These are phyloP conservation scores for Zhuliangozyma blackwelliae DNA, from an alignment of 1,139 yeast species.

Conservation along the genomic window DNA sequence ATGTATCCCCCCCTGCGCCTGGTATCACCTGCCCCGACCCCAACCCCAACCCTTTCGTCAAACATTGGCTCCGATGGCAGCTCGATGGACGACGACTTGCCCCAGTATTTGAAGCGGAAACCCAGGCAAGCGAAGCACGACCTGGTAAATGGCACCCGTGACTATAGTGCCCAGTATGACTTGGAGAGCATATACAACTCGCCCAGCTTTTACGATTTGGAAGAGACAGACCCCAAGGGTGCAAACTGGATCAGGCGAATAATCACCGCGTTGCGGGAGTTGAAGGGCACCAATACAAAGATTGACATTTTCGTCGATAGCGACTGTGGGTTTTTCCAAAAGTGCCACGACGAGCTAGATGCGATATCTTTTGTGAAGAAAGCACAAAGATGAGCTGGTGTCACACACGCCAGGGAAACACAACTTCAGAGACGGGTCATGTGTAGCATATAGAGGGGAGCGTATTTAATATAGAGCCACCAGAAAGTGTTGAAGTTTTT, in stretches of 20 bases:
- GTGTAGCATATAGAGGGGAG: too few relatives aligned
- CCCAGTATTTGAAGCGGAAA: constrained; percentile 1
- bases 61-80: constrained; percentile 13
- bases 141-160: neutral
- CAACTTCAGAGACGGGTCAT: too few relatives aligned
- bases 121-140: too few relatives aligned
- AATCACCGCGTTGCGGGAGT: constrained; percentile 27
- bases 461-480: too few relatives aligned
- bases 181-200: constrained; percentile 10
- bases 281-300: constrained; percentile 37
- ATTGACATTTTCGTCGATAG: constrained; percentile 36
- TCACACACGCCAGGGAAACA: too few relatives aligned
- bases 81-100: constrained; percentile 9
- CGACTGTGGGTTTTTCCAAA: constrained; percentile 29
- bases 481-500: too few relatives aligned
- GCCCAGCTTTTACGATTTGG: constrained; percentile 20
- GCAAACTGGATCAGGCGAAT: constrained; percentile 48
- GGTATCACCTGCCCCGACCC: neutral
- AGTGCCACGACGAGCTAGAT: constrained; percentile 9
- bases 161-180: constrained; percentile 3
- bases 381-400: too few relatives aligned
- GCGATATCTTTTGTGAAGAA: constrained; percentile 1
- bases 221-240: constrained; percentile 43
- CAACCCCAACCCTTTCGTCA: constrained; percentile 13
- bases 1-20: constrained; percentile 1